A percentile compares a stretch with the other conserved stretches of the same genome.
These are phyloP conservation scores for Venturia carpophila DNA, from an alignment of 2,329 filamentous ascomycete species.

Conservation along the genomic window DNA sequence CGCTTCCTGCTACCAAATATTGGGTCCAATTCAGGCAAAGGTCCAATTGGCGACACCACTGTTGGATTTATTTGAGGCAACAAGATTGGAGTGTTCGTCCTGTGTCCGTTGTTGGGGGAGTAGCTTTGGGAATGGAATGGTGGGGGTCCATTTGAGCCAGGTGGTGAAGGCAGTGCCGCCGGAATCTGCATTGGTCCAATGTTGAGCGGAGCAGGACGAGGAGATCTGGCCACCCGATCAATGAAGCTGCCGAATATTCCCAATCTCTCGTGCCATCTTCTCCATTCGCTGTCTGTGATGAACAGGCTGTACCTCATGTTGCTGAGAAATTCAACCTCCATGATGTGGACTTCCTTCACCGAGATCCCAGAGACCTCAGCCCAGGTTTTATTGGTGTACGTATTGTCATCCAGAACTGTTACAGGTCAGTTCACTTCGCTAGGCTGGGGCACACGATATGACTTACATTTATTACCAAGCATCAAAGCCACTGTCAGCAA, in stretches of 20 bases:
- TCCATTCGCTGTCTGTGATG: slow-evolving; percentile 80
- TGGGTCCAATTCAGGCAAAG: slow-evolving; percentile 36
- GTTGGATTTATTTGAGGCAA: slow-evolving; percentile 36
- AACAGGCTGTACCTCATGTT: slow-evolving; percentile 95
- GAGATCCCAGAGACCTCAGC: slow-evolving; percentile 93
- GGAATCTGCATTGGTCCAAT: slow-evolving; percentile 34
- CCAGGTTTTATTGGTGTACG: slow-evolving; percentile 99
- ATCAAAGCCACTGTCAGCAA: slow-evolving; percentile 91
- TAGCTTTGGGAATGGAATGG: slow-evolving; percentile 33
- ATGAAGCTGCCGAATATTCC: slow-evolving; percentile 78
- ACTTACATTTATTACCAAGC: slow-evolving; percentile 80
- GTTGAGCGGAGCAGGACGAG: slow-evolving; percentile 28
- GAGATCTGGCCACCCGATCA: slow-evolving; percentile 50
- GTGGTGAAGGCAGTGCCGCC: slow-evolving; percentile 44
- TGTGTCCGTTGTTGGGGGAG: slow-evolving; percentile 33
- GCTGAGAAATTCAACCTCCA: slow-evolving; percentile 99
- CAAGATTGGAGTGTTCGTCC: slow-evolving; percentile 31
- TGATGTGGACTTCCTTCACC: slow-evolving; percentile 92
- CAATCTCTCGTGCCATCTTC: slow-evolving; percentile 75
- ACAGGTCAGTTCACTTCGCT: slow-evolving; percentile 35
- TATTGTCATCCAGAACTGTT: slow-evolving; percentile 81
- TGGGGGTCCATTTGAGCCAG: slow-evolving; percentile 44
- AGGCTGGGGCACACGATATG: slow-evolving; percentile 39
- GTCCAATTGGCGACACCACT: slow-evolving; percentile 37
- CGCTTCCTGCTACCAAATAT: slow-evolving; percentile 44